Conservation (phyloP, 2,329 filamentous ascomycete genomes). For the Macrophomina tecta region DNA sequence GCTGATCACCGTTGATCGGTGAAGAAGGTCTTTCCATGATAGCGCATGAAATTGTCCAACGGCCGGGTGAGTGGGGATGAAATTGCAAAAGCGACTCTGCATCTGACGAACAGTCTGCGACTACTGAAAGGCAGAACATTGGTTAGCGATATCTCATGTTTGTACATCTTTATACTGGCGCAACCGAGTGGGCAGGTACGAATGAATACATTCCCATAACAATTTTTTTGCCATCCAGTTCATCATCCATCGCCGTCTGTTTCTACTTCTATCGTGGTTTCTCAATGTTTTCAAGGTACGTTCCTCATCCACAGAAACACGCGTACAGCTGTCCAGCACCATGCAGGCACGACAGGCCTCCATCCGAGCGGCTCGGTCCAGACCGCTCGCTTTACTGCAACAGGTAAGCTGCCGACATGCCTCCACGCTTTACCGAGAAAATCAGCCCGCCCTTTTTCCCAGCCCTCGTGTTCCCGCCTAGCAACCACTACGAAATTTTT, state of each 20-base stretch:
- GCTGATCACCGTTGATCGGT: slow-evolving; percentile 45
- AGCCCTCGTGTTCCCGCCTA: neutral
- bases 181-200: slow-evolving; percentile 13
- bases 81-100: slow-evolving; percentile 15
- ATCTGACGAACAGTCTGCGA: neutral
- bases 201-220: slow-evolving; percentile 13
- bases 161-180: slow-evolving; percentile 4
- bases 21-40: neutral
- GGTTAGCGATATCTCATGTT: slow-evolving; percentile 8
- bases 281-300: neutral
- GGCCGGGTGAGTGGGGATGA: slow-evolving; percentile 18
- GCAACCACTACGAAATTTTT: neutral
- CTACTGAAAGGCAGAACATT: slow-evolving; percentile 10
- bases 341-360: neutral
- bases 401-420: neutral
- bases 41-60: neutral
- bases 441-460: neutral
- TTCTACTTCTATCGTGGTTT: neutral
- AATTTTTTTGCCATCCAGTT: neutral
- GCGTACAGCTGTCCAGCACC: neutral
- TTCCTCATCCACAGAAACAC: neutral
- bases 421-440: neutral
- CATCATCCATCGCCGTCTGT: neutral
- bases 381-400: slow-evolving; percentile 13
- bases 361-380: slow-evolving; percentile 10